A percentile compares a stretch with the other conserved stretches of the same genome.
phyloP scores from a whole-genome alignment of 768 basidiomycete species.

The Russula compacta region DNA sequence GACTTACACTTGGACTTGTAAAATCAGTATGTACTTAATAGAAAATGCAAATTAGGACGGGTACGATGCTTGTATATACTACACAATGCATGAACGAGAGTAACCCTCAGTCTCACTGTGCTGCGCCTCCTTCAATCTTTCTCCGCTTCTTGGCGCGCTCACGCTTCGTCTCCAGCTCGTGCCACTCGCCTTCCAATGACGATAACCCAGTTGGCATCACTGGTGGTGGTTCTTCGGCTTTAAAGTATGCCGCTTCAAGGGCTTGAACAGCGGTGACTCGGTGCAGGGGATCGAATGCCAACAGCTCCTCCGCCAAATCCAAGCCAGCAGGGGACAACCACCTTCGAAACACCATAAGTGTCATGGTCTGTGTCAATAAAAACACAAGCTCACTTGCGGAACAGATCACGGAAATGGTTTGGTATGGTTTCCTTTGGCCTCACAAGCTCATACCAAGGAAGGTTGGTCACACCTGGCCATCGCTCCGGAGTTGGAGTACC shows the following conservation, averaged over 20 bases:
- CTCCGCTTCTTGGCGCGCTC: constrained; percentile 77
- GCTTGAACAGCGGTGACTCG: constrained; percentile 76
- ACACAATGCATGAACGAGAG: constrained; percentile 24
- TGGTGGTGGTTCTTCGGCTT: constrained; percentile 63
- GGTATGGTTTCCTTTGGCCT: constrained; percentile 71
- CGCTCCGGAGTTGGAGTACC: constrained; percentile 78
- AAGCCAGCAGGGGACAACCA: constrained; percentile 82
- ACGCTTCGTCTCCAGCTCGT: constrained; percentile 91
- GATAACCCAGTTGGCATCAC: constrained; percentile 73
- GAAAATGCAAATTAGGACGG: constrained; percentile 14
- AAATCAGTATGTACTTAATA: constrained; percentile 8
- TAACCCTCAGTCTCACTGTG: constrained; percentile 14
- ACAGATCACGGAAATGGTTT: constrained; percentile 76
- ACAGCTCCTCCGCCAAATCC: constrained; percentile 75
- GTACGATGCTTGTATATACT: constrained; percentile 22
- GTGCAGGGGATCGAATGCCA: constrained; percentile 71
- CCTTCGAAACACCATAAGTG: constrained; percentile 31
- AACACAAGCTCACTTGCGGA: constrained; percentile 56
- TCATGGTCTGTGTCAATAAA: neutral
- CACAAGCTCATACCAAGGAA: constrained; percentile 99
- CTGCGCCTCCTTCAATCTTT: constrained; percentile 40
- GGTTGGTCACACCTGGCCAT: constrained; percentile 73
- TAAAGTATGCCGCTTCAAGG: constrained; percentile 78
- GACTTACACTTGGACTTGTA: neutral
- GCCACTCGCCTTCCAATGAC: constrained; percentile 89